Percentiles rank a stretch among this genome's conserved stretches.
Evolutionary conservation across 208 protist species (phyloP).

Genomic region (Plasmodiophora brassicae): DNA sequence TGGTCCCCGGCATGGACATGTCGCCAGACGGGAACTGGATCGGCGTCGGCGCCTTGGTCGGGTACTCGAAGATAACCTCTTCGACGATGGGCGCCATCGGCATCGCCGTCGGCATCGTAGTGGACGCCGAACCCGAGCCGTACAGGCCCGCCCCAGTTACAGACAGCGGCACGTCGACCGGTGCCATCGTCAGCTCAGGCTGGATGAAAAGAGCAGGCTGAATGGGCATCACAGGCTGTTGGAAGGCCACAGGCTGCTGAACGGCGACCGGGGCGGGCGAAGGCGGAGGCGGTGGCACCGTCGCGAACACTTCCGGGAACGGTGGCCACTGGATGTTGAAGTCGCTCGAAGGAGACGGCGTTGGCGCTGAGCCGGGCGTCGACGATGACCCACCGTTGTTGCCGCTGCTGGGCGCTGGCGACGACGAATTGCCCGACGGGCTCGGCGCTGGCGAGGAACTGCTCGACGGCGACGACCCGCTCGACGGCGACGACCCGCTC

Average conservation of each 20-base stretch:
- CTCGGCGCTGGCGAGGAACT: not conserved
- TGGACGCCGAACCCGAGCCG: not conserved
- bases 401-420: not conserved
- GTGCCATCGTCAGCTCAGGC: not conserved
- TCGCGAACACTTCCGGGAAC: not conserved
- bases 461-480: not conserved
- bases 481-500: not conserved
- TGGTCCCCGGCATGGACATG: too few relatives aligned
- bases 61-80: constrained; percentile 19
- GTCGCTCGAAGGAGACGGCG: not conserved
- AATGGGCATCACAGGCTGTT: not conserved
- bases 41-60: not conserved
- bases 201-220: not conserved
- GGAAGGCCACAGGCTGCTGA: not conserved
- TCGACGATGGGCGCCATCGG: not conserved
- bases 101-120: not conserved
- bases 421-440: not conserved
- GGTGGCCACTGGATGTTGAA: constrained; percentile 5
- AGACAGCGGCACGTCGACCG: not conserved
- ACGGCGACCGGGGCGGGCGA: not conserved
- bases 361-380: too few relatives aligned
- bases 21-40: not conserved
- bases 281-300: not conserved
- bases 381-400: too few relatives aligned
- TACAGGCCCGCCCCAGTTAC: not conserved